Evolutionary conservation across 352 stramenopile species (phyloP).

Genomic region (Globisporangium orthogonon): DNA sequence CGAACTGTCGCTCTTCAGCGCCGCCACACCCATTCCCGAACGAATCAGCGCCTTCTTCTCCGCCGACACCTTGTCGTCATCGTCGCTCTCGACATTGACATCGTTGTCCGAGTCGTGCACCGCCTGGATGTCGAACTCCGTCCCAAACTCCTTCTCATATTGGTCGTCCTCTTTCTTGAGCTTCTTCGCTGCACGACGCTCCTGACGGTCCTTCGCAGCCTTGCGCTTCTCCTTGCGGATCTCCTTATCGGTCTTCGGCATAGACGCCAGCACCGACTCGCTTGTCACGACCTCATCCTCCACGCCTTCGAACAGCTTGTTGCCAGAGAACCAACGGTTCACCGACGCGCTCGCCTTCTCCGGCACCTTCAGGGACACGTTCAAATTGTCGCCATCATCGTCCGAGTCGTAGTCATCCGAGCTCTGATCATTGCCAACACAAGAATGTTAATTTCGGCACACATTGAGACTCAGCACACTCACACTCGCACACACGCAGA

Average conservation of each 20-base stretch:
- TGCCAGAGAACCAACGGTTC: slow-evolving; percentile 80
- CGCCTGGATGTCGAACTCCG: slow-evolving; percentile 58
- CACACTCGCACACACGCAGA: slow-evolving; percentile 1
- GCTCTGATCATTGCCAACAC: slow-evolving; percentile 33
- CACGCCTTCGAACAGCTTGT: slow-evolving; percentile 77
- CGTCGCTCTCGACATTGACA: slow-evolving; percentile 25
- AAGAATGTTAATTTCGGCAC: background rate
- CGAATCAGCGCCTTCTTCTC: slow-evolving; percentile 84
- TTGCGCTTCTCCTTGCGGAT: slow-evolving; percentile 96
- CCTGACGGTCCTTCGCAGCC: slow-evolving; percentile 90
- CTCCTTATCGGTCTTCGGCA: slow-evolving; percentile 98
- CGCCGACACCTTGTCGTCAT: slow-evolving; percentile 48
- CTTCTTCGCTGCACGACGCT: slow-evolving; percentile 78
- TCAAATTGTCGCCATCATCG: slow-evolving; percentile 53
- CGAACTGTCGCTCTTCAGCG: slow-evolving; percentile 25
- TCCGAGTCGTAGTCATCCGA: slow-evolving; percentile 61
- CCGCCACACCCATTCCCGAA: slow-evolving; percentile 72
- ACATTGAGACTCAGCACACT: slow-evolving; percentile 2
- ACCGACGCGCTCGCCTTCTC: slow-evolving; percentile 73
- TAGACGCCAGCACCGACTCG: slow-evolving; percentile 45
- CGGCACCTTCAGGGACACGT: slow-evolving; percentile 68
- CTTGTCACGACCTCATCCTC: slow-evolving; percentile 48
- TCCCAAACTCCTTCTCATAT: slow-evolving; percentile 74
- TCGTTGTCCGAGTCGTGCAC: slow-evolving; percentile 29
- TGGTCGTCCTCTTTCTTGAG: slow-evolving; percentile 80